Evolutionary conservation across 345 rosid genomes (phyloP).

Genomic region (Aquilaria malaccensis): DNA sequence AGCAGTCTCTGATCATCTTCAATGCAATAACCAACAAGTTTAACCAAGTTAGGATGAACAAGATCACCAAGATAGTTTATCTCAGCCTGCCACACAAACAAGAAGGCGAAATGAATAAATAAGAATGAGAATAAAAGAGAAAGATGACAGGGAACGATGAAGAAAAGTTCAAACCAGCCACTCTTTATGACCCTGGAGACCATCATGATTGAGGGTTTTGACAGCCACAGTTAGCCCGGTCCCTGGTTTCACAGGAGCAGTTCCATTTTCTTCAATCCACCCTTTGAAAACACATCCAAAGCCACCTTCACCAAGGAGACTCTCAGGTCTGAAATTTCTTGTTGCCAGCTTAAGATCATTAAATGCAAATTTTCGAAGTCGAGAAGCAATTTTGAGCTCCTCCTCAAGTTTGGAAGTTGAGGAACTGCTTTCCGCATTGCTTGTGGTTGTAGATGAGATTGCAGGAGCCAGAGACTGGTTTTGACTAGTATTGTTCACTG

Average conservation of each 20-base stretch:
- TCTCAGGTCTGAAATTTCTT: constrained; percentile 30
- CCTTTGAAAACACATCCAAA: constrained; percentile 52
- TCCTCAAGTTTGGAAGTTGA: constrained; percentile 25
- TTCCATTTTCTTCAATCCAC: constrained; percentile 37
- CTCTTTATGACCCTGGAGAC: constrained; percentile 57
- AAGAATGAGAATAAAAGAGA: not conserved
- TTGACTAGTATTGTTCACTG: constrained; percentile 25
- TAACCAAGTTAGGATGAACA: constrained; percentile 49
- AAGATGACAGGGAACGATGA: not conserved
- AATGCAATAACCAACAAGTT: constrained; percentile 50
- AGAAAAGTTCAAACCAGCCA: constrained; percentile 33
- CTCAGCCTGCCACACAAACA: constrained; percentile 39
- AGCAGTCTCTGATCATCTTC: constrained; percentile 57
- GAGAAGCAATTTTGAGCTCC: constrained; percentile 30
- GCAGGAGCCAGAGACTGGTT: constrained; percentile 26
- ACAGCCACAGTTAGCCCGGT: constrained; percentile 40
- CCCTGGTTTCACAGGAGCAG: constrained; percentile 32
- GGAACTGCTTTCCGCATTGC: constrained; percentile 25
- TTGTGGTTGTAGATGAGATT: constrained; percentile 25
- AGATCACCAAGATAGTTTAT: constrained; percentile 51
- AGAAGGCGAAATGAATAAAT: not conserved
- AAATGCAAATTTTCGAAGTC: constrained; percentile 30
- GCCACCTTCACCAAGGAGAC: constrained; percentile 40
- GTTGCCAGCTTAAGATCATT: constrained; percentile 31
- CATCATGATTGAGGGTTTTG: constrained; percentile 43